A percentile compares a stretch with the other conserved stretches of the same genome.
Conservation (phyloP, 129 eudicot genomes). For the Kitagawia praeruptora region DNA sequence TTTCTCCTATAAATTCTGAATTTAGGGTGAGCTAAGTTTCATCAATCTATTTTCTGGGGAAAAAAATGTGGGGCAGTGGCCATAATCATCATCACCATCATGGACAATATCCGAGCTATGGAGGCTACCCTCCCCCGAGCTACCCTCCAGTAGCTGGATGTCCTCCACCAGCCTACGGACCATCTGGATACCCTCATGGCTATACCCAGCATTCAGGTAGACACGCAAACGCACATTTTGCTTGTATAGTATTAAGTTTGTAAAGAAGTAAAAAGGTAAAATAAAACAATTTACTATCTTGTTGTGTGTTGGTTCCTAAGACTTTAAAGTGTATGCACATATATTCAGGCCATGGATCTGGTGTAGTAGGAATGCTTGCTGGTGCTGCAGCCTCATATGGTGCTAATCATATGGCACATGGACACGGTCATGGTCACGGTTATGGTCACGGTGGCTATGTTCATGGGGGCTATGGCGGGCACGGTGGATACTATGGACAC, state of each 20-base stretch:
- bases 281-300: not conserved
- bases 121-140: slow-evolving; percentile 9
- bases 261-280: not conserved
- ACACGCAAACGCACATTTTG: not conserved
- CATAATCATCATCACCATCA: slow-evolving; percentile 1
- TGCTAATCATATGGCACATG: slow-evolving; percentile 14
- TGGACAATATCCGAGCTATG: slow-evolving; percentile 5
- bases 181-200: slow-evolving; percentile 11
- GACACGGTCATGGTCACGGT: slow-evolving; percentile 8
- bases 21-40: not conserved
- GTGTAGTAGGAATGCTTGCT: slow-evolving; percentile 35
- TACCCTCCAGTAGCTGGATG: slow-evolving; percentile 3
- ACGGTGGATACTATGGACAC: slow-evolving; percentile 18
- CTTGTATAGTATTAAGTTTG: not conserved
- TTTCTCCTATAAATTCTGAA: slow-evolving; percentile 1
- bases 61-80: not conserved
- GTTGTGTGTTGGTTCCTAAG: not conserved
- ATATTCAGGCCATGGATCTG: slow-evolving; percentile 25
- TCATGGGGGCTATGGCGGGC: slow-evolving; percentile 24
- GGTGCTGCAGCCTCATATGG: slow-evolving; percentile 18
- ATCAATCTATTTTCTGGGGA: not conserved
- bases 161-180: slow-evolving; percentile 9
- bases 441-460: slow-evolving; percentile 27
- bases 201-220: slow-evolving; percentile 2
- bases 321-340: not conserved